Conservation (phyloP, 805 yeast genomes). For the Barnettozyma salicaria region DNA sequence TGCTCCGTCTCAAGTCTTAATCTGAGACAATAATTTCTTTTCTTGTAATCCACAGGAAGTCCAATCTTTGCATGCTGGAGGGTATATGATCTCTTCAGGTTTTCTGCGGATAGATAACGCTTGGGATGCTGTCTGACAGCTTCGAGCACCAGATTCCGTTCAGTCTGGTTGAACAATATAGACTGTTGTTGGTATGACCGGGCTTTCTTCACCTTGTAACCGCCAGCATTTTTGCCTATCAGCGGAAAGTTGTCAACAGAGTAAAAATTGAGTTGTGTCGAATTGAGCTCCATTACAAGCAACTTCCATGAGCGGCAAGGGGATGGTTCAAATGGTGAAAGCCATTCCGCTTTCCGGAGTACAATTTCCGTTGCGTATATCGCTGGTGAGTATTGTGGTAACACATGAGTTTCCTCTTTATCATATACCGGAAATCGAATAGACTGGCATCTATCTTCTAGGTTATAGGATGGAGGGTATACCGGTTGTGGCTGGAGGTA, state of each 20-base stretch:
- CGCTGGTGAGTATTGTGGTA: slow-evolving; percentile 66
- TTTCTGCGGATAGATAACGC: slow-evolving; percentile 16
- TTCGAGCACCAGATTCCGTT: slow-evolving; percentile 22
- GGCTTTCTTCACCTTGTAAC: slow-evolving; percentile 12
- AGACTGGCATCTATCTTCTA: slow-evolving; percentile 6
- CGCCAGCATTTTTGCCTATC: slow-evolving; percentile 25
- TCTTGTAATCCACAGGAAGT: slow-evolving; percentile 76
- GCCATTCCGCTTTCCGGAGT: slow-evolving; percentile 66
- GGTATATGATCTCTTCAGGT: slow-evolving; percentile 59
- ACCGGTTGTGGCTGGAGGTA: slow-evolving; percentile 15
- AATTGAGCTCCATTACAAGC: slow-evolving; percentile 67
- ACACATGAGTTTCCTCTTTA: slow-evolving; percentile 21
- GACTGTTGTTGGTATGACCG: slow-evolving; percentile 5
- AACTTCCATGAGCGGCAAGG: slow-evolving; percentile 65
- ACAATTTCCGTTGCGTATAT: slow-evolving; percentile 53
- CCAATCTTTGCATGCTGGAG: slow-evolving; percentile 83
- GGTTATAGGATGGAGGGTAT: slow-evolving; percentile 14
- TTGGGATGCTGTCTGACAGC: slow-evolving; percentile 14
- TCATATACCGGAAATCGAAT: slow-evolving; percentile 33
- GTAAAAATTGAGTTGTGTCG: slow-evolving; percentile 78
- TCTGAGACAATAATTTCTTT: slow-evolving; percentile 61
- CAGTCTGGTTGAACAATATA: slow-evolving; percentile 19
- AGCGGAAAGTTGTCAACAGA: slow-evolving; percentile 31
- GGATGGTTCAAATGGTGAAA: slow-evolving; percentile 70
- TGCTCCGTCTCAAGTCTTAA: slow-evolving; percentile 82